These are phyloP conservation scores for Parmales sp. DNA, from an alignment of 108 stramenopile species.

Conservation along the genomic window DNA sequence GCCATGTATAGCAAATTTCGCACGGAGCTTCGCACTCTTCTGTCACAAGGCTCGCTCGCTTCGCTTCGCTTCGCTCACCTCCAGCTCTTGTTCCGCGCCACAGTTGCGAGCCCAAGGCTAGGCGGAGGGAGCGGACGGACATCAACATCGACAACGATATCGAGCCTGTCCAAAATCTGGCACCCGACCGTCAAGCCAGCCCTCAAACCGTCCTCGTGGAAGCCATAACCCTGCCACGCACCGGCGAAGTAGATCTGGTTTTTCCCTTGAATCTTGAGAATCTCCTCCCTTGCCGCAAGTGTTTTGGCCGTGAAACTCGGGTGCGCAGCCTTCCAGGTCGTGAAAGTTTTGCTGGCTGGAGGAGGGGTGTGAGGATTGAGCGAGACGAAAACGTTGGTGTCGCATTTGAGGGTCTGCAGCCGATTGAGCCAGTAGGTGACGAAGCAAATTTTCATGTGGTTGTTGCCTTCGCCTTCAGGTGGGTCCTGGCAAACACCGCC, in stretches of 20 bases:
- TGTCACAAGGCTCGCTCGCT: too few species aligned
- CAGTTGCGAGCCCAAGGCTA: too few species aligned
- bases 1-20: too few species aligned
- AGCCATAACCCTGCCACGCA: constrained; percentile 89
- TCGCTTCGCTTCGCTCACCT: too few species aligned
- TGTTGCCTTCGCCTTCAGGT: background rate
- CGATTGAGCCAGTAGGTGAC: constrained; percentile 94
- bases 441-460: constrained; percentile 31
- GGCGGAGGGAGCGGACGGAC: too few species aligned
- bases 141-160: too few species aligned
- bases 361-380: constrained; percentile 79
- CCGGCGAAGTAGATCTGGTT: constrained; percentile 83
- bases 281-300: constrained; percentile 42
- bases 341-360: constrained; percentile 22
- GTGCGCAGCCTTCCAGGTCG: constrained; percentile 58
- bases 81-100: too few species aligned
- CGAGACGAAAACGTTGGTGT: constrained; percentile 72
- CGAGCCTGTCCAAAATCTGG: constrained; percentile 38
- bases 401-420: constrained; percentile 69
- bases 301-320: constrained; percentile 75
- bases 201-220: constrained; percentile 93
- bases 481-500: constrained; percentile 15
- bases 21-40: too few species aligned
- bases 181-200: constrained; percentile 70
- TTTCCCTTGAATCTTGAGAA: constrained; percentile 59